Base-by-base conservation (phyloP, 768 basidiomycete species). In the Baorangia bicolor region DNA sequence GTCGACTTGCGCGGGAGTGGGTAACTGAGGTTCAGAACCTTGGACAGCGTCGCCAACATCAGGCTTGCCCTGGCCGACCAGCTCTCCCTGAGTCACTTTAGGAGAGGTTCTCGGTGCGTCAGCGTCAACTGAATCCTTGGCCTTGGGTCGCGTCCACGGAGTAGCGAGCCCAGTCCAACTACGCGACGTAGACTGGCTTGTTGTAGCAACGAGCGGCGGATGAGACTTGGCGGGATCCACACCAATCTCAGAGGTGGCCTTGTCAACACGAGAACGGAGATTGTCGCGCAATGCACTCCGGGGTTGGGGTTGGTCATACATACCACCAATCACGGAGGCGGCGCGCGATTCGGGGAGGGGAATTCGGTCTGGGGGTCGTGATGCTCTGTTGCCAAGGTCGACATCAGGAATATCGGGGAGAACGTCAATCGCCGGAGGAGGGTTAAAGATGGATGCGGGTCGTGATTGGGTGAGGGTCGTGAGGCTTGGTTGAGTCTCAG, bases 341-440 rank as follows among this genome's bases (percentile, higher is more conserved):
- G 70, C 69, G 4, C 70, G 69, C n/a, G 71, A 69, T 37, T 58
- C 51, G 14, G 70, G 69, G 16, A 71, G 64, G 16, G 64, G 61
- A 3, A 71, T 51, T 48, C 57, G 55, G 1, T 61, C 62, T 28
- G 69, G 64, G 7, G n/a, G 52, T n/a, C 18, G 50, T 23, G 62
- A 53, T 45, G 5, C 12, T 35, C 34, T 46, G 14, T 38, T 35
- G 48, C 5, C 43, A 27, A 30, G 41, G 39, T 61, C 61, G 7
- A 55, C 35, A 21, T 71, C 67, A n/a, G 59, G 56, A 9, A 69
- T 61, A 21, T 61, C 45, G 18, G 55, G 54, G 10, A 61, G 57
- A 27, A 51, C 14, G n/a, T 57, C 54, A 0, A 66, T 31, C 12
- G 37, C 20, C 0, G 62, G 59, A 10, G 61, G 58, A 39, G 56